phyloP scores from a whole-genome alignment of 2,329 filamentous ascomycete genomes.

The Sphaerulina musiva region DNA sequence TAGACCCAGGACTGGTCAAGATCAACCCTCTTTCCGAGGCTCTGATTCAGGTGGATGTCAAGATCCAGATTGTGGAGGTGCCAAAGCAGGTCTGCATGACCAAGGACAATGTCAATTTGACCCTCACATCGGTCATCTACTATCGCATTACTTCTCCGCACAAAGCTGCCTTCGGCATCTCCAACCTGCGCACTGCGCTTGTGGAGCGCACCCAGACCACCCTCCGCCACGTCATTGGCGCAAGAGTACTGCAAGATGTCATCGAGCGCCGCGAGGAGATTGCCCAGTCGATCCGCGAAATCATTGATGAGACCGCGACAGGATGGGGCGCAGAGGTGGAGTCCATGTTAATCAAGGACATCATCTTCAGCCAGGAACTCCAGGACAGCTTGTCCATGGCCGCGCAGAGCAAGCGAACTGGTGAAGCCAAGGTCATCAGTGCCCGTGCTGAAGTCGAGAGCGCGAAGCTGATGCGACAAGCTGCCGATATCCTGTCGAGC shows the following conservation, averaged over 20 bases:
- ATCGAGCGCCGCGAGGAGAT: conserved; percentile 98
- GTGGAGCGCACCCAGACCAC: conserved; percentile 97
- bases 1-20: conserved; percentile 94
- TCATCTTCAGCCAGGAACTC: conserved; percentile 91
- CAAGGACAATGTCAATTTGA: conserved; percentile 95
- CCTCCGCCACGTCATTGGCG: conserved; percentile 90
- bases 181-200: conserved; percentile 90
- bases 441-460: conserved; percentile 94
- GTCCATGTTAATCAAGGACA: conserved; percentile 99
- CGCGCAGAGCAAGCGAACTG: conserved; percentile 95
- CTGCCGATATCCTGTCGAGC: conserved; percentile 84
- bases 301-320: conserved; percentile 89
- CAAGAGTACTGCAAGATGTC: conserved; percentile 91
- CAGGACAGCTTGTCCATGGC: conserved; percentile 98
- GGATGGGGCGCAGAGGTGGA: conserved; percentile 96
- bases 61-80: conserved; percentile 97
- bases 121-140: conserved; percentile 95
- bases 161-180: conserved; percentile 94
- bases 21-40: conserved; percentile 92
- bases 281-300: conserved; percentile 88
- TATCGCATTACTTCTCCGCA: conserved; percentile 95
- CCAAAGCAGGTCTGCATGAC: conserved; percentile 98
- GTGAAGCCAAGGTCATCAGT: conserved; percentile 96
- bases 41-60: conserved; percentile 90
- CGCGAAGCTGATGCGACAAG: conserved; percentile 83